phyloP scores from a whole-genome alignment of 768 basidiomycete species.

The Strobilomyces confusus region DNA sequence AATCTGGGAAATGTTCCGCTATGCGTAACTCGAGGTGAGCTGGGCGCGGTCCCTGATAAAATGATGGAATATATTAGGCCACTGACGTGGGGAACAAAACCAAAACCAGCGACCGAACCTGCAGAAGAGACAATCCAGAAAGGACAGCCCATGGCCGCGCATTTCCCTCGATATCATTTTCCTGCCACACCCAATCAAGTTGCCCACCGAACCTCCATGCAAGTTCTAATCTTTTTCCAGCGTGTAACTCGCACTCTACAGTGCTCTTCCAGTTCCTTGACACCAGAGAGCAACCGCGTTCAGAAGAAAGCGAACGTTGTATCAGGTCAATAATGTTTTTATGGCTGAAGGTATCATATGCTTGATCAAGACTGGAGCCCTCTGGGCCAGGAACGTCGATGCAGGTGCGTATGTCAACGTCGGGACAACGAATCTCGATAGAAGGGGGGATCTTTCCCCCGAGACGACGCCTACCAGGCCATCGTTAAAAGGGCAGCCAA shows the following conservation, averaged over 20 bases:
- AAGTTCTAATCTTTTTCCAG: conserved; percentile 62
- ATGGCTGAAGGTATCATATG: conserved; percentile 51
- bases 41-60: conserved; percentile 33
- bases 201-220: conserved; percentile 74
- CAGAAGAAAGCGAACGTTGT: conserved; percentile 46
- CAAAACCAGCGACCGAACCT: conserved; percentile 42
- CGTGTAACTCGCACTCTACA: conserved; percentile 47
- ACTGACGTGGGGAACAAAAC: background rate
- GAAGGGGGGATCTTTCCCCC: conserved; percentile 66
- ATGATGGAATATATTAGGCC: conserved; percentile 8
- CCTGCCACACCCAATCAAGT: conserved; percentile 84
- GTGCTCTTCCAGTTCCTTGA: conserved; percentile 57
- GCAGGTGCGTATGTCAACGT: conserved; percentile 60
- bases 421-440: conserved; percentile 70
- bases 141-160: conserved; percentile 68
- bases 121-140: conserved; percentile 67
- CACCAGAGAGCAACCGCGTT: conserved; percentile 21
- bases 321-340: conserved; percentile 63
- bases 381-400: conserved; percentile 61
- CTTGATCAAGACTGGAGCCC: conserved; percentile 33
- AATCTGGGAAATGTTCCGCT: conserved; percentile 60
- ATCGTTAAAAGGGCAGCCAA: background rate
- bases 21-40: conserved; percentile 72
- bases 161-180: conserved; percentile 60
- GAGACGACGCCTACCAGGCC: conserved; percentile 53